Base-by-base conservation (phyloP, 2,329 filamentous ascomycete species). In the Ophioceras dolichostomum region DNA sequence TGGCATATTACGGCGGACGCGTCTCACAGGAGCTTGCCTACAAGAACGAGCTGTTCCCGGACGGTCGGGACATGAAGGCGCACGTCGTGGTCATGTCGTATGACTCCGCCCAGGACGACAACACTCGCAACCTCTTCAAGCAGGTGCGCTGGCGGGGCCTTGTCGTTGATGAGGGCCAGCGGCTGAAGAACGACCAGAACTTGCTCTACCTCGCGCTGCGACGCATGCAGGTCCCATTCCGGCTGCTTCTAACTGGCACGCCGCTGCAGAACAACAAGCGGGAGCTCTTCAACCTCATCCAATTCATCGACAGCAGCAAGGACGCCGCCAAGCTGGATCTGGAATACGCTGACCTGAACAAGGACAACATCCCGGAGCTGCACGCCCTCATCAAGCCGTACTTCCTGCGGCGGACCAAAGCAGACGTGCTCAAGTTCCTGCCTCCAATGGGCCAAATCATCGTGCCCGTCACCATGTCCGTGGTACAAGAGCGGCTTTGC, bases 21-120 rank as follows among this genome's bases (percentile, higher is more conserved):
- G 69, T 72, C 34, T 70, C 87, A 13, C 82, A 91, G 46, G 75
- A 83, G 27, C 72, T 94, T 41, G 81, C 85, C 0, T 80, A 82
- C 48, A 66, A 82, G 26, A 79, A 94, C 53, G 93, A 98, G 56
- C 74, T 98, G 43, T 96, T 91, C 52, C 83, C 84, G 0, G 53
- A 67, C 19, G 61, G 68, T 2, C 73, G 68, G 33, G 77, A 83
- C 35, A 76, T 96, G 54, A 80, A 79, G 47, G 89, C 86, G 21
- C 89, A 98, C 51, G 74, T 95, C 16, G 86, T 98, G 1, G 80
- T 98, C 49, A 94, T 91, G 53, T 96, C 89, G 0, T 98, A 94
- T 50, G 89, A 96, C 51, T 83, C 86, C 8, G 84, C 86, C 26
- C 69, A 81, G 28, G 86, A 94, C 44, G 73, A 80, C 5, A 70